Percentiles rank a stretch among this genome's conserved stretches.
Evolutionary conservation across 192 early-diverging fungal genomes (phyloP).

Genomic region (Paraglomus brasilianum): DNA sequence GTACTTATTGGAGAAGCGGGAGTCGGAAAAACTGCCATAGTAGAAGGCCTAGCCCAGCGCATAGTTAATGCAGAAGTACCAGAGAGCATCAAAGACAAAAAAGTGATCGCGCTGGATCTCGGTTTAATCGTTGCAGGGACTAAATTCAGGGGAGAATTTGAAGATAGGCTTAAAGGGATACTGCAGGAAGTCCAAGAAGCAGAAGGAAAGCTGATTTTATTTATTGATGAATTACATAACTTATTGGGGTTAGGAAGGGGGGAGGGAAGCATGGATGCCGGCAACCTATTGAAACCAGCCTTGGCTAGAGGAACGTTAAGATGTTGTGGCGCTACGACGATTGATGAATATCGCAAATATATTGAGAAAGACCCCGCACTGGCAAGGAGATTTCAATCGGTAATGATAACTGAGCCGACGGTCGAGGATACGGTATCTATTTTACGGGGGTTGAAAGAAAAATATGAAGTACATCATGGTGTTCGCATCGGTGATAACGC

Average conservation of each 20-base stretch:
- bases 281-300: slow-evolving; percentile 80
- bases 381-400: slow-evolving; percentile 75
- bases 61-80: slow-evolving; percentile 76
- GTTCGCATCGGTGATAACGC: slow-evolving; percentile 75
- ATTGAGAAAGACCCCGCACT: slow-evolving; percentile 78
- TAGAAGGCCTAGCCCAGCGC: slow-evolving; percentile 75
- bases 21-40: slow-evolving; percentile 78
- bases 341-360: slow-evolving; percentile 76
- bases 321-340: slow-evolving; percentile 77
- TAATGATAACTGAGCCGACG: slow-evolving; percentile 68
- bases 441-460: slow-evolving; percentile 72
- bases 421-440: slow-evolving; percentile 75
- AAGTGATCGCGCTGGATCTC: slow-evolving; percentile 70
- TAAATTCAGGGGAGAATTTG: slow-evolving; percentile 78
- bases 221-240: slow-evolving; percentile 80
- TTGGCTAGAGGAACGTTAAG: slow-evolving; percentile 70
- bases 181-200: slow-evolving; percentile 68
- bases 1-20: slow-evolving; percentile 75
- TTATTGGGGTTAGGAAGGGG: slow-evolving; percentile 73
- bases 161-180: slow-evolving; percentile 75
- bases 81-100: slow-evolving; percentile 73
- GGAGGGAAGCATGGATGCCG: slow-evolving; percentile 77
- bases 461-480: slow-evolving; percentile 78
- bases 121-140: slow-evolving; percentile 71
- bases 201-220: slow-evolving; percentile 73